Evolutionary conservation across 768 basidiomycete genomes (phyloP).

Genomic region (Mycena belliarum): DNA sequence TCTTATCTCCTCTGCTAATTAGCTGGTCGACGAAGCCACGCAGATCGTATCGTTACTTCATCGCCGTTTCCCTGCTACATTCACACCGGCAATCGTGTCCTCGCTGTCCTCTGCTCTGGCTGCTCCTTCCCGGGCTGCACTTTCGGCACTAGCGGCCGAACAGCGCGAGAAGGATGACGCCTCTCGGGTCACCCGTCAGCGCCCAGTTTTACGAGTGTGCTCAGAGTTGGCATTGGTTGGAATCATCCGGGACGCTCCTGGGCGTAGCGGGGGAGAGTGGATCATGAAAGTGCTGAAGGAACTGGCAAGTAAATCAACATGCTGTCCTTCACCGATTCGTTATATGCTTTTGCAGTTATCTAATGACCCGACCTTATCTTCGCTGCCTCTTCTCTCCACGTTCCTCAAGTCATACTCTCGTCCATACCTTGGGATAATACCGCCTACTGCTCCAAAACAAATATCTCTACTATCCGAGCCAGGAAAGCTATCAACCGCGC

Average conservation of each 20-base stretch:
- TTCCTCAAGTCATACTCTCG: conserved; percentile 93
- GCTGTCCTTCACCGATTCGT: conserved; percentile 9
- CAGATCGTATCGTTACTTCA: conserved; percentile 90
- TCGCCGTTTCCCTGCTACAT: conserved; percentile 78
- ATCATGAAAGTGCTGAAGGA: conserved; percentile 87
- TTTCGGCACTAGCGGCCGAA: conserved; percentile 63
- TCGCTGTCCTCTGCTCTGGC: conserved; percentile 58
- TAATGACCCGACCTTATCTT: conserved; percentile 82
- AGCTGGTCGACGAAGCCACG: background rate
- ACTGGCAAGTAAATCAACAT: conserved; percentile 56
- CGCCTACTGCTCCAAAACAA: conserved; percentile 57
- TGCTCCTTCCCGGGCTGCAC: conserved; percentile 56
- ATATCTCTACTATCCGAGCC: conserved; percentile 55
- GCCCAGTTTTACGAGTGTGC: conserved; percentile 83
- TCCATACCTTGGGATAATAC: conserved; percentile 81
- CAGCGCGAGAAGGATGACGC: conserved; percentile 93
- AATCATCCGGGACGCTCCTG: conserved; percentile 71
- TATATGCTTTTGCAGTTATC: conserved; percentile 59
- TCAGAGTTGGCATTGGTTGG: conserved; percentile 90
- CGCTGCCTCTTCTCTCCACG: conserved; percentile 85
- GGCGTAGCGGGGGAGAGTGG: conserved; percentile 79
- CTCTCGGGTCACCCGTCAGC: conserved; percentile 74
- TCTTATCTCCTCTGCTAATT: conserved; percentile 1
- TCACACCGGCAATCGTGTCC: conserved; percentile 71
- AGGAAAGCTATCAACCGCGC: conserved; percentile 50